Percentiles rank a stretch among this genome's conserved stretches.
Conservation (phyloP, 257 asterid genomes). For the Orobanche coerulescens region DNA sequence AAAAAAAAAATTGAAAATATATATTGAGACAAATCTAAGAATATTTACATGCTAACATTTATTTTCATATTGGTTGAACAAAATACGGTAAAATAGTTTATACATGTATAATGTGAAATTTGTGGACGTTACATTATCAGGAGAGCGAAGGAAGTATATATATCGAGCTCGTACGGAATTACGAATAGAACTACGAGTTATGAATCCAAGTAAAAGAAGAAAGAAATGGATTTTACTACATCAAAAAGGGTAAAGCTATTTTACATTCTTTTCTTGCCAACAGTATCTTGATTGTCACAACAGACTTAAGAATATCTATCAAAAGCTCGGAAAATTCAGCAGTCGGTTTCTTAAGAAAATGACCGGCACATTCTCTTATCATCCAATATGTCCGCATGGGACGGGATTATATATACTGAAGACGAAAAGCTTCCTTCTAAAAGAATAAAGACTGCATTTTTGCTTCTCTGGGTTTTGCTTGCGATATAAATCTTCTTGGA, state of each 20-base stretch:
- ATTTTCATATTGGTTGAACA: no score
- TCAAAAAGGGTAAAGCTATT: constrained; percentile 10
- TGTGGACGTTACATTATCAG: no score
- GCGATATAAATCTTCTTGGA: not conserved
- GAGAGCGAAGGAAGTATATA: no score
- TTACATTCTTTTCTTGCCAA: constrained; percentile 9
- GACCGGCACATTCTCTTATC: constrained; percentile 4
- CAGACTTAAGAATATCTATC: constrained; percentile 3
- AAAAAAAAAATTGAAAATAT: no score
- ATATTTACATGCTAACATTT: no score
- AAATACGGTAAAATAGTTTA: no score
- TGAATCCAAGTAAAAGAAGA: constrained; percentile 1
- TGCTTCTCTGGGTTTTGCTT: constrained; percentile 7
- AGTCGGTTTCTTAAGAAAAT: constrained; percentile 2
- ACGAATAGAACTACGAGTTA: no score
- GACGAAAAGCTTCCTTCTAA: constrained; percentile 7
- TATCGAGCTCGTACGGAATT: no score
- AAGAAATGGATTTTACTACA: constrained; percentile 14
- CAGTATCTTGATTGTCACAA: constrained; percentile 8
- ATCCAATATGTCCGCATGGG: constrained; percentile 17
- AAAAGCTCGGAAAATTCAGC: not conserved
- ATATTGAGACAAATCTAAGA: no score
- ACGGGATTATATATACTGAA: not conserved
- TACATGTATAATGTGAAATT: no score
- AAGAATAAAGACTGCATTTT: not conserved